Base-by-base conservation (phyloP, 2,329 filamentous ascomycete genomes). In the Cladosporium phlei region DNA sequence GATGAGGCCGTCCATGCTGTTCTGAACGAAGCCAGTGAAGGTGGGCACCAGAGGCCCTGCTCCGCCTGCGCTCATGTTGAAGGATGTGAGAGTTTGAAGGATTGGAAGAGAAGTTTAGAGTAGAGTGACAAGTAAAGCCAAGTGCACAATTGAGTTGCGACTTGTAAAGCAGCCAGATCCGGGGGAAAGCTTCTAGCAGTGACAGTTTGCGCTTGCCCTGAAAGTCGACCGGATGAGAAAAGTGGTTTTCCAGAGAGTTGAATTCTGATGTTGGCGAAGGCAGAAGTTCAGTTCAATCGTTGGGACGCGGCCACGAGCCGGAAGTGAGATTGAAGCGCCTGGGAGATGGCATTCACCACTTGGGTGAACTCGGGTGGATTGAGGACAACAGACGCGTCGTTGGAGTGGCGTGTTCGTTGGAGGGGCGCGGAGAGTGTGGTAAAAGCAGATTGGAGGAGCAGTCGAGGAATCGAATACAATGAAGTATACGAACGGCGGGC, bases 1-100 rank as follows among this genome's bases (percentile, higher is more conserved):
- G 8, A 88, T 74, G 55, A 94, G 71, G 21, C 87, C 88, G 68
- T 95, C 88, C 63, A 66, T 66, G 50, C 61, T 67, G 55, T 66
- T 66, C 46, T 66, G 61, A 7, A 66, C 62, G 52, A 66, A 67
- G 44, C 64, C 64, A 54, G 62, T 57, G 53, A 66, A 67, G 42
- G 64, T 67, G 27, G 64, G 64, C 54, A 65, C 62, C 53, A 66
- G 50, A 21, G 64, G 64, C 51, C 64, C 64, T 43, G 62, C 64
- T 48, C 63, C 61, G 47, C 61, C 59, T 19, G 55, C 49, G 52
- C 60, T 66, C 63, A 66, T 65, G 49, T 20, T 58, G 53, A 33
- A 2, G 24, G 38, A 20, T 25, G 38, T 33, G 29, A 24, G 20
- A 24, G 47, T 20, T 45, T 32, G 30, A 33, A 17, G n/a, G 33